phyloP scores from a whole-genome alignment of 306 rosid species.

The Begonia peltatifolia region DNA sequence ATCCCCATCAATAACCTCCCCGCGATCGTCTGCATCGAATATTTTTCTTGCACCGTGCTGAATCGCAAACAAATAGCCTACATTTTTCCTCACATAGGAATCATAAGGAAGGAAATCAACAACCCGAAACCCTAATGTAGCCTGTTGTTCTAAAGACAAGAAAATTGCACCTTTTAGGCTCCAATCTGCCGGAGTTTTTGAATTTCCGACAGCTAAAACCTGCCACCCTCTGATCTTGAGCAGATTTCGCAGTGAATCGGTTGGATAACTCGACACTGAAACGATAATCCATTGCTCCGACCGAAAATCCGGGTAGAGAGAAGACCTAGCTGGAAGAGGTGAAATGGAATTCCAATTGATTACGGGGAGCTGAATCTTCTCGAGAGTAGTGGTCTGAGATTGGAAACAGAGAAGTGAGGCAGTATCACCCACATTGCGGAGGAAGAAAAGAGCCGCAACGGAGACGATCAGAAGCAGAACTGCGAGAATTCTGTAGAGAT shows the following conservation, averaged over 20 bases:
- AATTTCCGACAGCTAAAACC: slow-evolving; percentile 66
- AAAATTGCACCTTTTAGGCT: slow-evolving; percentile 73
- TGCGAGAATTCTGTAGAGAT: slow-evolving; percentile 18
- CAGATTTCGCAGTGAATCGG: slow-evolving; percentile 46
- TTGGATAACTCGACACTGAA: slow-evolving; percentile 60
- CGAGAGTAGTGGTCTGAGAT: slow-evolving; percentile 40
- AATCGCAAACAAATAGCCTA: slow-evolving; percentile 86
- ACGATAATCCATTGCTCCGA: slow-evolving; percentile 85
- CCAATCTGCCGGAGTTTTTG: slow-evolving; percentile 86
- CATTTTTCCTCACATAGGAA: slow-evolving; percentile 77
- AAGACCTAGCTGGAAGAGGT: slow-evolving; percentile 33
- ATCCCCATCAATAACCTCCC: slow-evolving; percentile 77
- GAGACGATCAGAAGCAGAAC: slow-evolving; percentile 13
- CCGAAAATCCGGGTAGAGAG: slow-evolving; percentile 46
- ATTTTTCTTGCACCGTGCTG: slow-evolving; percentile 92
- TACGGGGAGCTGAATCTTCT: slow-evolving; percentile 53
- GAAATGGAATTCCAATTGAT: slow-evolving; percentile 42
- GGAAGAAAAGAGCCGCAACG: slow-evolving; percentile 24
- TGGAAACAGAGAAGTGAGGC: slow-evolving; percentile 87
- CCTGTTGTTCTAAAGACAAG: slow-evolving; percentile 78
- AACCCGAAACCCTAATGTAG: slow-evolving; percentile 68
- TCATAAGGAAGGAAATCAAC: slow-evolving; percentile 77
- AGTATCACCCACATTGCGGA: slow-evolving; percentile 40
- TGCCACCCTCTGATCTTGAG: slow-evolving; percentile 84
- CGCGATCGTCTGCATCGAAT: slow-evolving; percentile 85